Evolutionary conservation across 1,284 basidiomycete genomes (phyloP).

Genomic region (Calocybe gambosa): DNA sequence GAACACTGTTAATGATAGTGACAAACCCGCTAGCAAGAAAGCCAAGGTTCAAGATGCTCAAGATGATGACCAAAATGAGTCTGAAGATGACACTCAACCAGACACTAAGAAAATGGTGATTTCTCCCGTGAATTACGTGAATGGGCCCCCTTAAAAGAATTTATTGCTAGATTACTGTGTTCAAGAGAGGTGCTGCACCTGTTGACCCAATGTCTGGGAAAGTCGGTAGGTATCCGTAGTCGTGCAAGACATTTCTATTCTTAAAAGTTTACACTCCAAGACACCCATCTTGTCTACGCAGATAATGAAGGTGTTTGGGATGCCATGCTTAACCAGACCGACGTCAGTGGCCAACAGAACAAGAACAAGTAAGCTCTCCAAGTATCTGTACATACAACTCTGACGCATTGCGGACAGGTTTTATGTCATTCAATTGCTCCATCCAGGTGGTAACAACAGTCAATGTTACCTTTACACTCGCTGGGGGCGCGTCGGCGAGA

Average conservation of each 20-base stretch:
- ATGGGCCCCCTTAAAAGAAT: slow-evolving; percentile 2
- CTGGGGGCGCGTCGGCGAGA: slow-evolving; percentile 60
- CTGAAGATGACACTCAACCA: slow-evolving; percentile 15
- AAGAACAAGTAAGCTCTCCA: slow-evolving; percentile 47
- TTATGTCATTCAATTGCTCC: slow-evolving; percentile 59
- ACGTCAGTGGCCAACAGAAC: slow-evolving; percentile 53
- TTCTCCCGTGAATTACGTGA: slow-evolving; percentile 4
- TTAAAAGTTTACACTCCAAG: slow-evolving; percentile 22
- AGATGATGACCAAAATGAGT: slow-evolving; percentile 17
- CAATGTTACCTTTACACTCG: slow-evolving; percentile 43
- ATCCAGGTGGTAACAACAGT: slow-evolving; percentile 37
- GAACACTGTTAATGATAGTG: slow-evolving; percentile 18
- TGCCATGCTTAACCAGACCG: slow-evolving; percentile 66
- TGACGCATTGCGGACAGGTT: slow-evolving; percentile 33
- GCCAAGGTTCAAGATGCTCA: slow-evolving; percentile 17
- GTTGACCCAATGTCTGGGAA: slow-evolving; percentile 46
- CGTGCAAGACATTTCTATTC: not conserved
- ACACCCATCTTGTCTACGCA: slow-evolving; percentile 50
- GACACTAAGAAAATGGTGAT: slow-evolving; percentile 30
- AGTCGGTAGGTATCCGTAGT: slow-evolving; percentile 35
- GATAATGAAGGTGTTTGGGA: slow-evolving; percentile 50
- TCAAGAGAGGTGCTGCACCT: slow-evolving; percentile 56
- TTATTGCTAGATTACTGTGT: slow-evolving; percentile 40
- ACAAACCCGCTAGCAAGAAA: slow-evolving; percentile 32
- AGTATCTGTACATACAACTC: not conserved